Conservation (phyloP, 164 flowering plant genomes). For the Magnolia changhungtana region DNA sequence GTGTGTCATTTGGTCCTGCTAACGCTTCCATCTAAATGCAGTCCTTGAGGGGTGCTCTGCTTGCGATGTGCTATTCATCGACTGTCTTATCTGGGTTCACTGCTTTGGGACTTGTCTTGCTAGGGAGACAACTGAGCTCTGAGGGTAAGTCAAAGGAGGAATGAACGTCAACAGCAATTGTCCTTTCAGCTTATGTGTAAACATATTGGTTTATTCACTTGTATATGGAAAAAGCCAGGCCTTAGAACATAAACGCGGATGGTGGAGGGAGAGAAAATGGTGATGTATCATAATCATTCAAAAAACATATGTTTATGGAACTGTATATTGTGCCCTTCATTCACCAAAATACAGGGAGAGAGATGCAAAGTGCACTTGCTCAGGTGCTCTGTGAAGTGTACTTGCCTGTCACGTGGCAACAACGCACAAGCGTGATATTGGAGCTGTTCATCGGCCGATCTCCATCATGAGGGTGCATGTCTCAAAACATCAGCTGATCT, state of each 20-base stretch:
- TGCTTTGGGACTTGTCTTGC: constrained; percentile 60
- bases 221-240: neutral
- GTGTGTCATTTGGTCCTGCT: neutral
- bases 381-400: too few relatives aligned
- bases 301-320: too few relatives aligned
- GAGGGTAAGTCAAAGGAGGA: constrained; percentile 36
- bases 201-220: neutral
- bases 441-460: too few relatives aligned
- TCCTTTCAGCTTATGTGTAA: neutral
- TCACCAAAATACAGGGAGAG: too few relatives aligned
- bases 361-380: too few relatives aligned
- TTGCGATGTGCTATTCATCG: constrained; percentile 55
- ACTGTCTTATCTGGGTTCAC: constrained; percentile 55
- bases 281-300: neutral
- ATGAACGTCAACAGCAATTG: constrained; percentile 23
- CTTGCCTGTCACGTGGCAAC: too few relatives aligned
- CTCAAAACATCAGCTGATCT: too few relatives aligned
- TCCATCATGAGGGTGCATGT: too few relatives aligned
- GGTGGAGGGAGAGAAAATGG: neutral
- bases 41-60: constrained; percentile 80
- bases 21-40: constrained; percentile 32
- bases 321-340: too few relatives aligned
- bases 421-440: too few relatives aligned
- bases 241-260: neutral
- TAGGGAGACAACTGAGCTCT: constrained; percentile 48